Percentiles rank a stretch among this genome's conserved stretches.
Conservation (phyloP, 2,329 filamentous ascomycete species). For the Rugonectria rugulosa region DNA sequence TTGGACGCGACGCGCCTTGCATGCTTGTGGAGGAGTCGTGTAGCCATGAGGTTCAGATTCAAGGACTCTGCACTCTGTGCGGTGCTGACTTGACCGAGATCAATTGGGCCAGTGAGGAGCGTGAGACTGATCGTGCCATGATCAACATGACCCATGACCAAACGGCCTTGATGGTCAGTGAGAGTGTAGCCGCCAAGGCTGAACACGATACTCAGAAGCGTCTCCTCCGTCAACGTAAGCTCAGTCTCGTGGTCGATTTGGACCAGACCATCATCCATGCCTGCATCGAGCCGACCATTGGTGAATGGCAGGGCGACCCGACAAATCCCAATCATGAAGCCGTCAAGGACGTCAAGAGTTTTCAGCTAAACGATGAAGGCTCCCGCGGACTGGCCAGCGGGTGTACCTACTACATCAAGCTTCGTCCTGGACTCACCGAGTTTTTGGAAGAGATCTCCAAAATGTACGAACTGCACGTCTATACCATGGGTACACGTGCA, state of each 20-base stretch:
- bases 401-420: slow-evolving; percentile 99
- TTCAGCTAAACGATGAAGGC: slow-evolving; percentile 88
- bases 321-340: slow-evolving; percentile 90
- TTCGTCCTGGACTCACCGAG: slow-evolving; percentile 82
- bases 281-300: slow-evolving; percentile 94
- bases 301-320: slow-evolving; percentile 91
- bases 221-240: slow-evolving; percentile 79
- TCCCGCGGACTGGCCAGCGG: slow-evolving; percentile 71
- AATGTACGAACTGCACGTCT: slow-evolving; percentile 94
- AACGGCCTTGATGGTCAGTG: slow-evolving; percentile 83
- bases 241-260: slow-evolving; percentile 94
- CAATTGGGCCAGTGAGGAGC: slow-evolving; percentile 81
- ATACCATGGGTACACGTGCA: slow-evolving; percentile 98
- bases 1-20: slow-evolving; percentile 64
- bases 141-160: slow-evolving; percentile 97
- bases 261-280: slow-evolving; percentile 99
- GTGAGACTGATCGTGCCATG: slow-evolving; percentile 84
- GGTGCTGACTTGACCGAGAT: slow-evolving; percentile 95
- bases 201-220: slow-evolving; percentile 89
- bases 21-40: slow-evolving; percentile 91
- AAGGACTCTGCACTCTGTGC: slow-evolving; percentile 88
- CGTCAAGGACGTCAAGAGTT: slow-evolving; percentile 86
- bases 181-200: slow-evolving; percentile 78
- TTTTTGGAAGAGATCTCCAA: slow-evolving; percentile 82
- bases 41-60: slow-evolving; percentile 88